Evolutionary conservation across 495 filamentous ascomycete genomes (phyloP).

Genomic region (Hypoxylon perforatum): DNA sequence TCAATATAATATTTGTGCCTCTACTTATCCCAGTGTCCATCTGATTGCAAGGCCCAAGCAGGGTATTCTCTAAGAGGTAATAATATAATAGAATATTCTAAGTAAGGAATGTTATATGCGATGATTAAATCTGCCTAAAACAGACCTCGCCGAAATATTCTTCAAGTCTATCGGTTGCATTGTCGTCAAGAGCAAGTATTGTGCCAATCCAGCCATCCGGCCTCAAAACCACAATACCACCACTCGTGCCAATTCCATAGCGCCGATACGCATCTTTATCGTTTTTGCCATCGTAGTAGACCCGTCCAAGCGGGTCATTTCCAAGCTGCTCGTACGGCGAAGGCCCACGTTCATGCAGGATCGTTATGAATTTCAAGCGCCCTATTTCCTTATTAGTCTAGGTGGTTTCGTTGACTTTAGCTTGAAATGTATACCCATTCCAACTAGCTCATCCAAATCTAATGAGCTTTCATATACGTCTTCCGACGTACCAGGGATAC

Average conservation of each 20-base stretch:
- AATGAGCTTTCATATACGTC: not conserved
- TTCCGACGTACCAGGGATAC: slow-evolving; percentile 31
- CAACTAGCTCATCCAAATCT: not conserved
- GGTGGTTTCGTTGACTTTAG: not conserved
- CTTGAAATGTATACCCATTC: slow-evolving; percentile 4
- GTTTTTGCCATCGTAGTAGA: slow-evolving; percentile 50
- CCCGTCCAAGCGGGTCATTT: slow-evolving; percentile 47
- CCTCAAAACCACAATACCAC: slow-evolving; percentile 53
- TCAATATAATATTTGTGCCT: too few relatives aligned
- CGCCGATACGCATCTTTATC: slow-evolving; percentile 43
- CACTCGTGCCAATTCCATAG: slow-evolving; percentile 49
- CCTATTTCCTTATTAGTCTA: slow-evolving; percentile 18
- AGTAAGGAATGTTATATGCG: too few relatives aligned
- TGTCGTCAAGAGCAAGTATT: slow-evolving; percentile 28
- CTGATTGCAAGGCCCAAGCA: too few relatives aligned
- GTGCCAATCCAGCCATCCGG: slow-evolving; percentile 61
- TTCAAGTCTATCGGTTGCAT: slow-evolving; percentile 42
- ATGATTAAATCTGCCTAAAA: too few relatives aligned
- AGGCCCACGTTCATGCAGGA: slow-evolving; percentile 44
- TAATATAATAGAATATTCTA: too few relatives aligned
- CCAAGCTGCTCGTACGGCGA: slow-evolving; percentile 55
- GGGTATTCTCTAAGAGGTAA: too few relatives aligned
- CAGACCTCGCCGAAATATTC: slow-evolving; percentile 48
- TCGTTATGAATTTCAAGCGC: slow-evolving; percentile 49
- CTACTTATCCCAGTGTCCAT: too few relatives aligned